phyloP scores from a whole-genome alignment of 225 moss, liverwort and hornwort genomes.

The Thuidium tamariscinum region DNA sequence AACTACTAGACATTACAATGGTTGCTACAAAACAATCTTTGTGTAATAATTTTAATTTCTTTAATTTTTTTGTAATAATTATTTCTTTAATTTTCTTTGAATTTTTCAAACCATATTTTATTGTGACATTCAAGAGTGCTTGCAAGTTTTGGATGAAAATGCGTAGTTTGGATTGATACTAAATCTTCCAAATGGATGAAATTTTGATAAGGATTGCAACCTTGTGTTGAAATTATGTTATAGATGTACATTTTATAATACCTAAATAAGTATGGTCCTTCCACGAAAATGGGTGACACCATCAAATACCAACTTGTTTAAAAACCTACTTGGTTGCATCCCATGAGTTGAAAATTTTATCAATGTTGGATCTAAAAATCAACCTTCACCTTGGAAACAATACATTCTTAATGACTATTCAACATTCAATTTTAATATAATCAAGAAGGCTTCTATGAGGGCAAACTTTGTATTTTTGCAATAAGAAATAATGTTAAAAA shows the following conservation, averaged over 20 bases:
- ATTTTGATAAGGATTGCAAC: accelerated
- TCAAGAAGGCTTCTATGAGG: background rate
- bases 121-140: background rate
- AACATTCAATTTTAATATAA: background rate
- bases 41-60: too few relatives aligned
- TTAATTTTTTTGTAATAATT: too few relatives aligned
- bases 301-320: too few relatives aligned
- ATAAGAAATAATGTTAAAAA: too few relatives aligned
- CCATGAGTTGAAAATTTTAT: background rate
- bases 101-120: accelerated
- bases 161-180: background rate
- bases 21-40: too few relatives aligned
- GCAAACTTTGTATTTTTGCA: background rate
- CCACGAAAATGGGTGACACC: too few relatives aligned
- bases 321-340: background rate
- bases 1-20: background rate
- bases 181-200: background rate
- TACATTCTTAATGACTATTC: background rate
- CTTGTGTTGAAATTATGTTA: accelerated
- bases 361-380: accelerated
- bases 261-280: too few relatives aligned
- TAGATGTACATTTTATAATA: background rate
- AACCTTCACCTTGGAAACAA: background rate
- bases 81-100: too few relatives aligned
- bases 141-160: background rate